Evolutionary conservation across 495 filamentous ascomycete species (phyloP), one percentile per base, ranked within the genome.

Genomic region (Aspergillus bertholletiae): DNA sequence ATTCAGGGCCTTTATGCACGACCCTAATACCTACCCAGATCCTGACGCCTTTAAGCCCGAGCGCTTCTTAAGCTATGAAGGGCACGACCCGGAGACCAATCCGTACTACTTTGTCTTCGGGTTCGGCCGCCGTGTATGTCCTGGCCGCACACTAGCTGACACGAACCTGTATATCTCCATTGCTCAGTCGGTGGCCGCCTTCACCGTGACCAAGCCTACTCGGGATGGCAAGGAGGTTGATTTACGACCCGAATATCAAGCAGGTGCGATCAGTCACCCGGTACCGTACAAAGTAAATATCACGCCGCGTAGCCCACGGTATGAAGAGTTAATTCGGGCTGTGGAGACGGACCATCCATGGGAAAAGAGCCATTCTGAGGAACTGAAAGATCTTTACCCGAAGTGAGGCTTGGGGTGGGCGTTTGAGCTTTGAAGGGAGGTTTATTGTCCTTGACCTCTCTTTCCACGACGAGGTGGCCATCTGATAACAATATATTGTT

Each of bases 41-140:
- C 54, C 65, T 0, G 61, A 58, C 56, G 26, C 3, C 4, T 70
- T 72, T 47, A 58, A 68, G 2, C 68, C 76, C 0, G 74, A 77
- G 11, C 68, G 75, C 7, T 75, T 62, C 56, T 55, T 76, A 1
- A 28, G 27, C 2, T 28, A 24, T 6, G 49, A 58, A 2, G 46
- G 51, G 13, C 54, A 50, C 1, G 54, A 39, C 0, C 62, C 69
- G 1, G 69, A 73, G 20, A 46, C 50, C 1, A 62, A 66, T 28
- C 69, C 71, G 0, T 43, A 53, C 0, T 20, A 7, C 0, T 74
- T 74, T 40, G 73, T 67, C 0, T 87, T 84, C 56, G 83, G 84
- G 1, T 80, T 77, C 3, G 85, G 85, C 0, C 72, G 84, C 5
- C 69, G 84, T 2, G 71, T 84, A 17, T 87, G 85, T 57, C 76